phyloP scores from a whole-genome alignment of 352 stramenopile genomes.

The Phytophthora pinifolia region DNA sequence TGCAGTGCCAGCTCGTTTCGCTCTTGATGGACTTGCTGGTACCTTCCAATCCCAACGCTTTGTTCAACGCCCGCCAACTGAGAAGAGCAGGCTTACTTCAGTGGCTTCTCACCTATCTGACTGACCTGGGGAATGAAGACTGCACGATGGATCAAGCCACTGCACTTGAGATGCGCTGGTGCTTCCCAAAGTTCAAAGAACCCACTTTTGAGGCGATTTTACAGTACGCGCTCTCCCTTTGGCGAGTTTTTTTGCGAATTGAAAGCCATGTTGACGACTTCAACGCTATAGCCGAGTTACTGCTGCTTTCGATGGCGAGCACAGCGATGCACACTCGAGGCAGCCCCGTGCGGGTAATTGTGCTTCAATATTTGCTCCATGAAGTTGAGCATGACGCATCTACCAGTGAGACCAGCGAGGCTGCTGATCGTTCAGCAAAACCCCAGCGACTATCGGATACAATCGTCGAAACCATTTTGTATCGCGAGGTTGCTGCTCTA shows the following conservation, averaged over 20 bases:
- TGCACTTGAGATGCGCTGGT: slow-evolving; percentile 46
- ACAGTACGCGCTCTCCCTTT: slow-evolving; percentile 40
- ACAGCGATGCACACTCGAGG: slow-evolving; percentile 28
- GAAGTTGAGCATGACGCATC: slow-evolving; percentile 47
- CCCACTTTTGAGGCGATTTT: slow-evolving; percentile 48
- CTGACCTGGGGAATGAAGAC: slow-evolving; percentile 49
- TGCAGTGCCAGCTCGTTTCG: slow-evolving; percentile 57
- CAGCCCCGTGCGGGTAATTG: slow-evolving; percentile 38
- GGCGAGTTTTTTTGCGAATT: slow-evolving; percentile 47
- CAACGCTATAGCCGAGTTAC: slow-evolving; percentile 36
- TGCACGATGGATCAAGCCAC: slow-evolving; percentile 29
- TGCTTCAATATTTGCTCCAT: slow-evolving; percentile 59
- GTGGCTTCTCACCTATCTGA: slow-evolving; percentile 63
- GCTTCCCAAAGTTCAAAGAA: slow-evolving; percentile 50
- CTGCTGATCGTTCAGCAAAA: background rate
- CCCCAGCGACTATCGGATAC: slow-evolving; percentile 28
- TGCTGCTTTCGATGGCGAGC: slow-evolving; percentile 54
- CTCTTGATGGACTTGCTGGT: slow-evolving; percentile 51
- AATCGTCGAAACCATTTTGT: slow-evolving; percentile 47
- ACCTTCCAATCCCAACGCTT: slow-evolving; percentile 57
- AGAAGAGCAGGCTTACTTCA: slow-evolving; percentile 47
- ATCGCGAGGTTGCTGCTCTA: slow-evolving; percentile 16
- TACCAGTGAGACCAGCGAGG: background rate
- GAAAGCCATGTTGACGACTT: slow-evolving; percentile 68
- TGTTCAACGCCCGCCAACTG: slow-evolving; percentile 79